These are phyloP conservation scores for Lactarius evosmus DNA, from an alignment of 768 basidiomycete genomes.

Conservation along the genomic window DNA sequence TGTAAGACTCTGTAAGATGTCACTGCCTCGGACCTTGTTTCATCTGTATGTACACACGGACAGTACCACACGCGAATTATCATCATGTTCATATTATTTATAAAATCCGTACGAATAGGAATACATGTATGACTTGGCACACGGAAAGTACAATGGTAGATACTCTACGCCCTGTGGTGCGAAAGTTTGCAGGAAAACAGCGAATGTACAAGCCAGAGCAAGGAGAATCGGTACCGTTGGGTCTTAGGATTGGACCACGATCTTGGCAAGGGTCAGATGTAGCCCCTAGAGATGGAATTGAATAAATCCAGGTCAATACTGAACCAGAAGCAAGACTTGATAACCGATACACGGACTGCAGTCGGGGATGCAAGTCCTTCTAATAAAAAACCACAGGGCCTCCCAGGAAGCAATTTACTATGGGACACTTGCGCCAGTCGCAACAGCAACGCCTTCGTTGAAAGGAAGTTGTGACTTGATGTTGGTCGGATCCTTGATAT, in stretches of 20 bases:
- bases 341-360: constrained; percentile 15
- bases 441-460: constrained; percentile 57
- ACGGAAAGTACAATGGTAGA: constrained; percentile 27
- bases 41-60: neutral
- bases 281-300: constrained; percentile 27
- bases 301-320: constrained; percentile 28
- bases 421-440: constrained; percentile 41
- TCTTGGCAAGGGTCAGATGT: constrained; percentile 26
- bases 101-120: constrained; percentile 28
- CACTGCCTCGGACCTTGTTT: neutral
- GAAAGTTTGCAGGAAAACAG: constrained; percentile 22
- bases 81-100: constrained; percentile 27
- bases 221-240: constrained; percentile 22
- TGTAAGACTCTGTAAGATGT: constrained; percentile 3
- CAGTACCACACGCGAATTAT: constrained; percentile 14
- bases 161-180: constrained; percentile 23
- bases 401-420: constrained; percentile 26
- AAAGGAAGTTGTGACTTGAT: constrained; percentile 59
- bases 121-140: constrained; percentile 27
- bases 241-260: constrained; percentile 24
- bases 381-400: constrained; percentile 6
- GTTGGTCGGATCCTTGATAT: constrained; percentile 42
- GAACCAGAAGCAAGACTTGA: constrained; percentile 26
- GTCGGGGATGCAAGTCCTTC: constrained; percentile 13
- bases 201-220: constrained; percentile 22